Conservation (phyloP, 176 grass and related monocot genomes). For the Otatea glauca region DNA sequence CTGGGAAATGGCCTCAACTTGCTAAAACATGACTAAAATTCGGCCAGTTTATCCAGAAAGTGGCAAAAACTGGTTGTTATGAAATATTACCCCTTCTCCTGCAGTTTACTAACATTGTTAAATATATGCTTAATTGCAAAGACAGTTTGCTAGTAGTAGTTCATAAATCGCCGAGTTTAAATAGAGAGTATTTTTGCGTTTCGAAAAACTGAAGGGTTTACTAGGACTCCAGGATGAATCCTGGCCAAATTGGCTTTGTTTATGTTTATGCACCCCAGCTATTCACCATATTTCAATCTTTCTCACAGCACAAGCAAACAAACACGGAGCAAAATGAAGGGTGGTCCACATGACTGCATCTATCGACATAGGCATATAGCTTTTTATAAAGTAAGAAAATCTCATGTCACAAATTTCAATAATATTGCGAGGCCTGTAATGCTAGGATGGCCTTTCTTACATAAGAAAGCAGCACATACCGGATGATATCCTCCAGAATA, state of each 20-base stretch:
- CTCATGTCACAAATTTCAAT: conserved; percentile 17
- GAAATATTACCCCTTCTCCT: not conserved
- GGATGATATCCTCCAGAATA: conserved; percentile 92
- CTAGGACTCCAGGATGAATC: not conserved
- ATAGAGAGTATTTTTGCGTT: not conserved
- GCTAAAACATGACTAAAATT: conserved; percentile 9
- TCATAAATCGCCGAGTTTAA: not conserved
- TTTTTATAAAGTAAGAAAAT: conserved; percentile 10
- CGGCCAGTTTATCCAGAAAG: not conserved
- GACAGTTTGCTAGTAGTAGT: not conserved
- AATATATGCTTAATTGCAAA: not conserved
- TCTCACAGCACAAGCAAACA: not conserved
- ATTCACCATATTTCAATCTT: conserved; percentile 3
- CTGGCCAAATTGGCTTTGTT: not conserved
- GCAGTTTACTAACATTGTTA: not conserved
- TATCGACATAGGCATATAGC: not conserved
- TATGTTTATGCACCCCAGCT: not conserved
- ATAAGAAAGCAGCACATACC: conserved; percentile 56
- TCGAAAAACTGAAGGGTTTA: conserved; percentile 14
- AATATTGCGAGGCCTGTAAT: conserved; percentile 17
- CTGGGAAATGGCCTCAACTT: not conserved
- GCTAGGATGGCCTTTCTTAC: conserved; percentile 17
- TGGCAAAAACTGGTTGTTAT: not conserved
- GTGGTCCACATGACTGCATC: not conserved
- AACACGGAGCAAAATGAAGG: not conserved